phyloP scores from a whole-genome alignment of 176 grass and related monocot genomes.

The Rhynchospora tenuis region DNA sequence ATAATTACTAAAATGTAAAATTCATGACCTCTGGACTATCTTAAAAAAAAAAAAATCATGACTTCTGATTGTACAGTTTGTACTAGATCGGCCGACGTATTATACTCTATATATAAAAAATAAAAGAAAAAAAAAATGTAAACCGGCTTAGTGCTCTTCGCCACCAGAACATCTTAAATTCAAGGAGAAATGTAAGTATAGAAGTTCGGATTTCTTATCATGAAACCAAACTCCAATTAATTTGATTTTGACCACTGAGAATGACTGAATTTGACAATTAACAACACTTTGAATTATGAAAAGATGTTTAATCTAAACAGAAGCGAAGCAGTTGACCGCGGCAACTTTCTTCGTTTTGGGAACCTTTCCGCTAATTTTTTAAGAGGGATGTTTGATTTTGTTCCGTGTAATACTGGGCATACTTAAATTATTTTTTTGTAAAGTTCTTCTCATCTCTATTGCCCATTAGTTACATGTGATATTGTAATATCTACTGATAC shows the following conservation, averaged over 20 bases:
- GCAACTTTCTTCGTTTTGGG: background rate
- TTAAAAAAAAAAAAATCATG: no score
- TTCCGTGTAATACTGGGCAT: background rate
- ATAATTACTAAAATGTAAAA: background rate
- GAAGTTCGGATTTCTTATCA: background rate
- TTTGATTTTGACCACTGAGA: conserved; percentile 3
- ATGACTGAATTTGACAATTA: background rate
- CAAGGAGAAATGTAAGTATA: background rate
- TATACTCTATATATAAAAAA: background rate
- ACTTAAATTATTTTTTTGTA: background rate
- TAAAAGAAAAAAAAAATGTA: background rate
- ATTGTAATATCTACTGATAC: no score
- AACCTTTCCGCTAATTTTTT: background rate
- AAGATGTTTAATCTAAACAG: background rate
- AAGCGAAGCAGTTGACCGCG: background rate
- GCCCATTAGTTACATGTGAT: no score
- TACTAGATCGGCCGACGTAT: background rate
- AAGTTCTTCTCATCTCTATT: background rate
- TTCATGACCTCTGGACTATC: no score
- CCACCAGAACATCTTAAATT: background rate
- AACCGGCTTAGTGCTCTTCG: background rate
- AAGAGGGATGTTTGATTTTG: background rate
- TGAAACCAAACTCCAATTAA: background rate
- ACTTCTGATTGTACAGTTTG: background rate
- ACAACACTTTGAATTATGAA: conserved; percentile 1